Conservation (phyloP, 148 eudicot species). For the Pouteria glomerata region DNA sequence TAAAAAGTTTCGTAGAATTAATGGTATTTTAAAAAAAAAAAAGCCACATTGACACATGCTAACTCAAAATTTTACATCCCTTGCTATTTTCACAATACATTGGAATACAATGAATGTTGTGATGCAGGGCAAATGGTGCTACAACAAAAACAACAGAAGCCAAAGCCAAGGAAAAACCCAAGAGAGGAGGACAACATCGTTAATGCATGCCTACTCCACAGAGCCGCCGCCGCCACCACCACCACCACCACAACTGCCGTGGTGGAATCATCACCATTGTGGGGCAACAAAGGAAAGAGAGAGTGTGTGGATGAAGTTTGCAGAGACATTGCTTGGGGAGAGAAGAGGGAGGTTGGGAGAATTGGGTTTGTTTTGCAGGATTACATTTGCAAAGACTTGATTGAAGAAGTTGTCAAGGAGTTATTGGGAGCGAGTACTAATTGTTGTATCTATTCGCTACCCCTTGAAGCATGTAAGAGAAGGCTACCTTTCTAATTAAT, state of each 20-base stretch:
- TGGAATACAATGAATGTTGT: too few relatives aligned
- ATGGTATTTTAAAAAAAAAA: too few relatives aligned
- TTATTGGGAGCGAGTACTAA: neutral
- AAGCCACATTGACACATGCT: too few relatives aligned
- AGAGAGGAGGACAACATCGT: conserved; percentile 24
- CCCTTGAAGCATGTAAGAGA: conserved; percentile 49
- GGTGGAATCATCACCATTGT: neutral
- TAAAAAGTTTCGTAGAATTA: too few relatives aligned
- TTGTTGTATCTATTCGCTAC: neutral
- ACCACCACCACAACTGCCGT: too few relatives aligned
- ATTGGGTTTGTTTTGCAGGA: conserved; percentile 55
- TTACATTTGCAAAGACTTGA: conserved; percentile 42
- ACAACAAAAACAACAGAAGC: conserved; percentile 20
- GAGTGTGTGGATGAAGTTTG: conserved; percentile 60
- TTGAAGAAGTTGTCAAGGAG: conserved; percentile 48
- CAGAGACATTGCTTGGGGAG: conserved; percentile 43
- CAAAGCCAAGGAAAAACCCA: conserved; percentile 24
- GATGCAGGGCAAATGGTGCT: conserved; percentile 11
- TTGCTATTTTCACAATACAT: too few relatives aligned
- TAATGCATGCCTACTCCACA: conserved; percentile 7
- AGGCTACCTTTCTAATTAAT: conserved; percentile 41
- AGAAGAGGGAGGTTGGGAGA: conserved; percentile 36
- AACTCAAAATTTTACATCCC: too few relatives aligned
- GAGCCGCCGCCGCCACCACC: neutral
- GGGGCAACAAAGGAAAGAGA: conserved; percentile 32